phyloP scores from a whole-genome alignment of 495 filamentous ascomycete species.

The Neurospora sp. region DNA sequence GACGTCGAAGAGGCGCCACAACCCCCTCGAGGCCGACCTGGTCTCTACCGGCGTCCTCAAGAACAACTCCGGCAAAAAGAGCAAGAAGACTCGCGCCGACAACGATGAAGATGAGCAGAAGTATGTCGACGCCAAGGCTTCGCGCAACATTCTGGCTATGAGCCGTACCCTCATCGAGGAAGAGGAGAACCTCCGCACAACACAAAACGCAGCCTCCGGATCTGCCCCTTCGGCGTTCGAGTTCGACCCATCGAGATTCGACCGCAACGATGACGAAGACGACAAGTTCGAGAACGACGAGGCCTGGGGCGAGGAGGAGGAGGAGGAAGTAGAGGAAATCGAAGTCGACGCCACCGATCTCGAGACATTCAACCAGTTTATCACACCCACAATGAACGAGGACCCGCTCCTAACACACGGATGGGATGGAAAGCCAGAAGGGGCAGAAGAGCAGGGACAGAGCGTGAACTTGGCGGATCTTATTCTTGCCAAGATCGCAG shows the following conservation, averaged over 20 bases:
- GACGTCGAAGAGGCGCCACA: constrained; percentile 44
- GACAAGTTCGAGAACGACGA: constrained; percentile 45
- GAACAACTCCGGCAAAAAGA: constrained; percentile 37
- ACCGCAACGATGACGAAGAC: constrained; percentile 20
- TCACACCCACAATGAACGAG: constrained; percentile 48
- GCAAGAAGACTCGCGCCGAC: constrained; percentile 48
- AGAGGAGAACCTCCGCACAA: constrained; percentile 29
- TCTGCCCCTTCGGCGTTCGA: constrained; percentile 30
- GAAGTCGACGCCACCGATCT: constrained; percentile 87
- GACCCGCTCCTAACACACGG: constrained; percentile 42
- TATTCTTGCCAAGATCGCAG: constrained; percentile 88
- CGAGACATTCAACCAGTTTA: constrained; percentile 81
- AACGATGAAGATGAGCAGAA: constrained; percentile 52
- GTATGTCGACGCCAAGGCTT: constrained; percentile 78
- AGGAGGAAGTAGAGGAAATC: constrained; percentile 63
- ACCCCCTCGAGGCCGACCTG: constrained; percentile 64
- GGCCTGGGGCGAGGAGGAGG: constrained; percentile 61
- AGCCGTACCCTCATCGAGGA: constrained; percentile 76
- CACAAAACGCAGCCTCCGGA: not conserved
- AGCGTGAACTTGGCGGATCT: constrained; percentile 81
- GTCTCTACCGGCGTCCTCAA: constrained; percentile 52
- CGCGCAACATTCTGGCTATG: constrained; percentile 77
- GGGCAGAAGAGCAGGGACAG: constrained; percentile 38
- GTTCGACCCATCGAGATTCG: constrained; percentile 31
- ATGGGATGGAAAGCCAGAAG: constrained; percentile 32